Base-by-base conservation (phyloP, 148 eudicot species). In the Vaccinium vitisidaea region DNA sequence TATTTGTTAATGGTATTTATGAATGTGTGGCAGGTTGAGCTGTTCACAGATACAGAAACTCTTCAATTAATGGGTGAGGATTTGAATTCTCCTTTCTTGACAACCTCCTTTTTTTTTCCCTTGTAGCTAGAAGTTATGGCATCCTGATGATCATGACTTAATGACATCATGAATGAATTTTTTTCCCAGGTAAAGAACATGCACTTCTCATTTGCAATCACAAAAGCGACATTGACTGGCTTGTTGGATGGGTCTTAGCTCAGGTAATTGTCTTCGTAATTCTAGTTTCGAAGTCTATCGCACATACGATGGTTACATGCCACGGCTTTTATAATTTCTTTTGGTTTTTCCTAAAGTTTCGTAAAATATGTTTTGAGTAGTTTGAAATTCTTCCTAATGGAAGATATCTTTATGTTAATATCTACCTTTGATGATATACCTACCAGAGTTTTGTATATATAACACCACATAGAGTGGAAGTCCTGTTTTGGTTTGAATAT, bases 191-290 rank as follows among this genome's bases (percentile, higher is more conserved):
- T 59, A 94, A 91, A 89, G 99, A 97, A 85, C 99, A 95, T 83
- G 95, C 99, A 75, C 93, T 97, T 76, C 88, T 95, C 84, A 76
- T 95, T 49, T 86, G 83, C 46, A 97, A 97, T 86, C 99, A 96
- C 88, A 93, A 81, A 90, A 94, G 99, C 69, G 99, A 96, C 86
- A 92, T 96, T 82, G 99, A 96, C 86, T 96, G 99, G 99, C 95
- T 96, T 65, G 93, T 96, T 75, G 99, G 99, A 85, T 97, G 98
- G 99, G 93, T 95, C 78, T 88, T 95, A 86, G 98, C 97, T 59
- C 98, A 97, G 97, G 99, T 90, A n/a, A 81, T 73, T 80, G 19
- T 82, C 46, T 46, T 53, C 48, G 15, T 78, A 14, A 76, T 48
- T 10, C 50, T 49, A 48, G 25, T 12, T 50, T 49, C 23, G 58